Evolutionary conservation across 352 stramenopile genomes (phyloP), one percentile per base, ranked within the genome.

Genomic region (Discostella stelligera): DNA sequence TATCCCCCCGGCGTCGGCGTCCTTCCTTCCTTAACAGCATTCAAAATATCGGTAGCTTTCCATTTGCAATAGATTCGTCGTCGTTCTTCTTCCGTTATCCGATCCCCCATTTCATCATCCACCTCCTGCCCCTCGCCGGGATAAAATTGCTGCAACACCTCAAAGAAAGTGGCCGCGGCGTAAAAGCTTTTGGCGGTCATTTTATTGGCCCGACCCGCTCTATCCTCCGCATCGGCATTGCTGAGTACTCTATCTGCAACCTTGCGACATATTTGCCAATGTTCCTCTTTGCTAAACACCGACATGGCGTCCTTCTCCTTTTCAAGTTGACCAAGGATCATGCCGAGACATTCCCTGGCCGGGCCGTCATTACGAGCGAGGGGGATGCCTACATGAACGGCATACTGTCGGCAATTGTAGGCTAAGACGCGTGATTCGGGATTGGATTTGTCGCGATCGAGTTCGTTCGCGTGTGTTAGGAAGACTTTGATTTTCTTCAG

Each of bases 101-200:
- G 90, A 39, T 93, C 86, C 2, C 94, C 82, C 14, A 89, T 89
- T 77, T 97, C 97, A 71, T 98, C 95, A 66, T 96, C 95, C 75
- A 98, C 94, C 48, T 80, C 70, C 14, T 74, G 56, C 30, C 50
- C 55, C 0, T 95, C 86, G 46, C 96, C 90, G 0, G 94, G 79
- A 39, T 95, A 94, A 86, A 98, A 99, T 84, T 98, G 96, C 64
- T 95, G 92, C 56, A 99, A 84, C 60, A 98, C 97, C 80, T 99
- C 96, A 63, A 98, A 97, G 83, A 98, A 98, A 10, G 89, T 96
- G 39, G 94, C 95, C 0, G 96, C 96, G 0, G 95, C 96, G 89
- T 98, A 98, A 87, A 98, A 99, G 20, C 94, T 98, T 41, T 94
- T 91, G 52, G 96, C 96, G 16, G 96, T 99, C 67, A 91, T 94